Evolutionary conservation across 2,329 filamentous ascomycete genomes (phyloP).

Genomic region (Lasiodiplodia sp.): DNA sequence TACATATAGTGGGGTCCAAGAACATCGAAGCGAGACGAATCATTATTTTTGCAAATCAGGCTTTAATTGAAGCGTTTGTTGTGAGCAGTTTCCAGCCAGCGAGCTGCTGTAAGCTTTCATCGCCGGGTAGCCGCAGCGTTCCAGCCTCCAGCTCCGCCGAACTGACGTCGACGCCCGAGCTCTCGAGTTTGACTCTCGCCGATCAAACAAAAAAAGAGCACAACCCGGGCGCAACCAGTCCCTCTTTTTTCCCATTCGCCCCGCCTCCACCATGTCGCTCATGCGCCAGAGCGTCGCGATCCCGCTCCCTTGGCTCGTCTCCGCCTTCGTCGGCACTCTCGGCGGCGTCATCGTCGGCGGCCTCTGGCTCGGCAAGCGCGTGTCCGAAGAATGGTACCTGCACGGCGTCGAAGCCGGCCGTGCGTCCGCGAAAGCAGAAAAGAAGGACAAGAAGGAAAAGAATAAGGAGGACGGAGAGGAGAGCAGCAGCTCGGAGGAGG

Average conservation of each 20-base stretch:
- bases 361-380: slow-evolving; percentile 12
- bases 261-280: slow-evolving; percentile 9
- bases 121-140: not conserved
- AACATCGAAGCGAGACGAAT: not conserved
- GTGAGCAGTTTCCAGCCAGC: not conserved
- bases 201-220: slow-evolving; percentile 12
- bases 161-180: slow-evolving; percentile 22
- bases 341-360: slow-evolving; percentile 23
- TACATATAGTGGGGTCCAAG: not conserved
- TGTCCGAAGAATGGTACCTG: slow-evolving; percentile 18
- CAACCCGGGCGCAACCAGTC: not conserved
- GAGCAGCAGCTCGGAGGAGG: slow-evolving; percentile 47
- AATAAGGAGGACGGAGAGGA: slow-evolving; percentile 41
- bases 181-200: slow-evolving; percentile 2
- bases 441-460: slow-evolving; percentile 30
- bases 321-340: slow-evolving; percentile 20
- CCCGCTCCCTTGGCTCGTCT: slow-evolving; percentile 21
- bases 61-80: not conserved
- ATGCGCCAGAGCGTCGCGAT: slow-evolving; percentile 11
- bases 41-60: not conserved
- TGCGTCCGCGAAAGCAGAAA: slow-evolving; percentile 34
- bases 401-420: slow-evolving; percentile 22
- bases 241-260: not conserved
- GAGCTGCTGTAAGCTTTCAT: not conserved
- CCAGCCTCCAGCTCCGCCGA: not conserved